Conservation (phyloP, 257 asterid species). For the Marsdenia floribunda region DNA sequence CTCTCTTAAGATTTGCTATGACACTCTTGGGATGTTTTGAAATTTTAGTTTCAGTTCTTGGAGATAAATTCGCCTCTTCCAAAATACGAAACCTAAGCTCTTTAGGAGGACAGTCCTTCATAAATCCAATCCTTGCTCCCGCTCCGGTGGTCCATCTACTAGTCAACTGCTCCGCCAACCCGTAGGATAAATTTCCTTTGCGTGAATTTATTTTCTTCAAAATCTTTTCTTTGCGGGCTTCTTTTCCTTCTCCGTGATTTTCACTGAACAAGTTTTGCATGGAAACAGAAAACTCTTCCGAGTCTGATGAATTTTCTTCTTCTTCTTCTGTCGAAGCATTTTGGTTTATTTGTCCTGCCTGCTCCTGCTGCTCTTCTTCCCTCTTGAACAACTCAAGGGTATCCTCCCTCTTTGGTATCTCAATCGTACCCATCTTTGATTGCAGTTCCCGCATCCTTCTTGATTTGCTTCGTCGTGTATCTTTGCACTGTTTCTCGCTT, state of each 20-base stretch:
- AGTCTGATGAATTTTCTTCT: slow-evolving; percentile 58
- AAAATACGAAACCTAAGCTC: slow-evolving; percentile 70
- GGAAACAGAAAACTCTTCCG: slow-evolving; percentile 54
- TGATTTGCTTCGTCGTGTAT: slow-evolving; percentile 33
- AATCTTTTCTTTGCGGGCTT: slow-evolving; percentile 62
- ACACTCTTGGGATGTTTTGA: slow-evolving; percentile 33
- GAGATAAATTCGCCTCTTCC: slow-evolving; percentile 72
- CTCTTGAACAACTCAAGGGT: slow-evolving; percentile 34
- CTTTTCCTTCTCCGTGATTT: slow-evolving; percentile 33
- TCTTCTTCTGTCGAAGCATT: background rate
- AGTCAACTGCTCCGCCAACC: slow-evolving; percentile 65
- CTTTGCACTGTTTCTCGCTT: slow-evolving; percentile 29
- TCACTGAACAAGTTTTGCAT: slow-evolving; percentile 52
- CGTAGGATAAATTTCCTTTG: slow-evolving; percentile 61
- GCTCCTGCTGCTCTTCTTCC: slow-evolving; percentile 22
- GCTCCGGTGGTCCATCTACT: slow-evolving; percentile 96
- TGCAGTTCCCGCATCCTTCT: slow-evolving; percentile 47
- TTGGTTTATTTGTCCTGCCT: slow-evolving; percentile 8
- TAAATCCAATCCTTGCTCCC: slow-evolving; percentile 85
- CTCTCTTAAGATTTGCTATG: slow-evolving; percentile 12
- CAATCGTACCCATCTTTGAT: slow-evolving; percentile 47
- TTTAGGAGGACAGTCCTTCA: slow-evolving; percentile 84
- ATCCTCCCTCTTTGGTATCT: slow-evolving; percentile 48
- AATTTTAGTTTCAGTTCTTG: slow-evolving; percentile 31
- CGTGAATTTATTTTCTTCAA: slow-evolving; percentile 61